Evolutionary conservation across 1,284 basidiomycete genomes (phyloP).

Genomic region (Wallemia ichthyophaga): DNA sequence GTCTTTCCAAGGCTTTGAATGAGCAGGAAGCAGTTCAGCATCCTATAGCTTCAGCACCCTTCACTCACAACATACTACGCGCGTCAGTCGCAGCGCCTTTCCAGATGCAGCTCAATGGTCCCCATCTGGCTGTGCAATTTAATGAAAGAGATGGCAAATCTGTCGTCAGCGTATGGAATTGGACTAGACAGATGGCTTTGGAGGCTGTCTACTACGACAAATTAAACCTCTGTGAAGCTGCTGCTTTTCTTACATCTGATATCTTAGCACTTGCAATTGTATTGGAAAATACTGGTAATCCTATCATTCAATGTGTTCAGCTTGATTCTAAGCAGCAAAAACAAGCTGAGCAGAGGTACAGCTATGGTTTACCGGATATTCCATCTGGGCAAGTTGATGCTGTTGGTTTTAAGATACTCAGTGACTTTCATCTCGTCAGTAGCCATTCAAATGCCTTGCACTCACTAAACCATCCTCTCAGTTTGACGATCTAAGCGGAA

Average conservation of each 20-base stretch:
- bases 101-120: not conserved
- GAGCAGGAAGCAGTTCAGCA: not conserved
- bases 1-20: not conserved
- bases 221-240: not conserved
- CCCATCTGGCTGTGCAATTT: not conserved
- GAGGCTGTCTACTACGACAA: not conserved
- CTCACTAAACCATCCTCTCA: not conserved
- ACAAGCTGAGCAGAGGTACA: not conserved
- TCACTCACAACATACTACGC: not conserved
- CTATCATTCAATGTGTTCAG: not conserved
- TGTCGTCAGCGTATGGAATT: not conserved
- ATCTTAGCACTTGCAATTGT: not conserved
- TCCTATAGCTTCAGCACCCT: not conserved
- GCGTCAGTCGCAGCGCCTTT: not conserved
- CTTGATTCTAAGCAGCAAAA: not conserved
- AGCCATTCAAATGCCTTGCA: not conserved
- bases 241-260: not conserved
- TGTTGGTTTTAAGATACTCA: not conserved
- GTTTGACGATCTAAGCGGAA: not conserved
- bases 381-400: not conserved
- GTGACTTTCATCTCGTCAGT: not conserved
- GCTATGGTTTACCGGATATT: not conserved
- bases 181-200: not conserved
- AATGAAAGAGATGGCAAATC: not conserved
- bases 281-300: not conserved